A percentile compares a stretch with the other conserved stretches of the same genome.
These are phyloP conservation scores for Fusarium subtropicale DNA, from an alignment of 2,329 filamentous ascomycete species.

Conservation along the genomic window DNA sequence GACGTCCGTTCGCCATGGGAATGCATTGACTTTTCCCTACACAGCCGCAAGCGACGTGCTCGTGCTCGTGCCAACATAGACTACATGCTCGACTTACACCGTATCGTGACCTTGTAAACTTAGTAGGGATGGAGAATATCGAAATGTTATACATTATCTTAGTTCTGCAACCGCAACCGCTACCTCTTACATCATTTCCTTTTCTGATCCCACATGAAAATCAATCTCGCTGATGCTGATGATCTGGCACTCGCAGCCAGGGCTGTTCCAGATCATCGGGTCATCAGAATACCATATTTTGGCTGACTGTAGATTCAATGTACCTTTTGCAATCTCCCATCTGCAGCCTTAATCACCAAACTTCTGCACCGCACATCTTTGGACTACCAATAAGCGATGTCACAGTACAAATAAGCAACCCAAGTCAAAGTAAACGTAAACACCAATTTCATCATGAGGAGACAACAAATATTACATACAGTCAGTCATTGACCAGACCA, in stretches of 20 bases:
- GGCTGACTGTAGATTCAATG: background rate
- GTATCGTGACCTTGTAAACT: background rate
- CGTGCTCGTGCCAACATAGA: background rate
- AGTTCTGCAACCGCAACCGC: background rate
- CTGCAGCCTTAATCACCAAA: constrained; percentile 38
- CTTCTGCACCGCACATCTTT: constrained; percentile 7
- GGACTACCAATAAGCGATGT: background rate
- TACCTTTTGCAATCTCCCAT: constrained; percentile 38
- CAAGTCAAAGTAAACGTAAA: background rate
- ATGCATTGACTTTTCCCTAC: constrained; percentile 21
- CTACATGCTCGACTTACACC: background rate
- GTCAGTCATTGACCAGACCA: background rate
- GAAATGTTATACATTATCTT: constrained; percentile 2
- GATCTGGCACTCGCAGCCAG: constrained; percentile 42
- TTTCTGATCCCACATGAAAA: constrained; percentile 34
- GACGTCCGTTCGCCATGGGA: constrained; percentile 21
- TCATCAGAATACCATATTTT: constrained; percentile 10
- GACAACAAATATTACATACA: background rate
- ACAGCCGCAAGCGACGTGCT: background rate
- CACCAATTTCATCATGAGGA: background rate
- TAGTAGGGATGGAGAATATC: background rate
- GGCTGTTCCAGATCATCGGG: constrained; percentile 48
- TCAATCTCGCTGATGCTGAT: constrained; percentile 44
- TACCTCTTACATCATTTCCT: constrained; percentile 1
- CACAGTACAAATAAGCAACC: background rate